Percentiles rank a stretch among this genome's conserved stretches.
Evolutionary conservation across 1,139 yeast species (phyloP).

Genomic region (Entelexis sorbosivorans): DNA sequence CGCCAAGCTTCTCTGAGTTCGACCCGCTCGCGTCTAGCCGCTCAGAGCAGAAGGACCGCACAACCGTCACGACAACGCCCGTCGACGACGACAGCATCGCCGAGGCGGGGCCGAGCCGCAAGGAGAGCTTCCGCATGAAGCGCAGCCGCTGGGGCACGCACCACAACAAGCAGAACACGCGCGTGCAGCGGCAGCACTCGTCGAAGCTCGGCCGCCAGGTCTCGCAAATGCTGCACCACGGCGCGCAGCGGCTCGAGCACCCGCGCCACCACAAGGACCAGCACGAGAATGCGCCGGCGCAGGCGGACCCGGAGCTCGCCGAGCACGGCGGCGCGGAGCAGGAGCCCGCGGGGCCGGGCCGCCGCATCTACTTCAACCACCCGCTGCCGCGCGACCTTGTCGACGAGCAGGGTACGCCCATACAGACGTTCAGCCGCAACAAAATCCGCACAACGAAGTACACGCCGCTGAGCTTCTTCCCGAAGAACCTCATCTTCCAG

Average conservation of each 20-base stretch:
- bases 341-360: slow-evolving; percentile 16
- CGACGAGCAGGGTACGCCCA: slow-evolving; percentile 55
- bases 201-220: slow-evolving; percentile 18
- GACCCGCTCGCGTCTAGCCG: neutral
- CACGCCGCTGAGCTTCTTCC: slow-evolving; percentile 79
- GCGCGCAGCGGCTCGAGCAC: slow-evolving; percentile 8
- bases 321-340: slow-evolving; percentile 1
- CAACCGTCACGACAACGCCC: neutral
- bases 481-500: slow-evolving; percentile 69
- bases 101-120: neutral
- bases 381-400: slow-evolving; percentile 52
- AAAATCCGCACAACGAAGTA: slow-evolving; percentile 93
- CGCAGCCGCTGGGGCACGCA: slow-evolving; percentile 63
- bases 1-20: slow-evolving; percentile 3
- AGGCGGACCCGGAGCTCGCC: neutral
- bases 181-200: slow-evolving; percentile 1
- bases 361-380: slow-evolving; percentile 58
- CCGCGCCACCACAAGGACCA: neutral
- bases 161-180: slow-evolving; percentile 35
- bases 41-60: neutral
- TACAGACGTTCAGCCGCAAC: slow-evolving; percentile 57
- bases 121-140: slow-evolving; percentile 39
- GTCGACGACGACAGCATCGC: slow-evolving; percentile 3
- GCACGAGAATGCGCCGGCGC: neutral
- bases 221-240: slow-evolving; percentile 19